A percentile compares a stretch with the other conserved stretches of the same genome.
Conservation (phyloP, 352 stramenopile genomes). For the Globisporangium orthogonon region DNA sequence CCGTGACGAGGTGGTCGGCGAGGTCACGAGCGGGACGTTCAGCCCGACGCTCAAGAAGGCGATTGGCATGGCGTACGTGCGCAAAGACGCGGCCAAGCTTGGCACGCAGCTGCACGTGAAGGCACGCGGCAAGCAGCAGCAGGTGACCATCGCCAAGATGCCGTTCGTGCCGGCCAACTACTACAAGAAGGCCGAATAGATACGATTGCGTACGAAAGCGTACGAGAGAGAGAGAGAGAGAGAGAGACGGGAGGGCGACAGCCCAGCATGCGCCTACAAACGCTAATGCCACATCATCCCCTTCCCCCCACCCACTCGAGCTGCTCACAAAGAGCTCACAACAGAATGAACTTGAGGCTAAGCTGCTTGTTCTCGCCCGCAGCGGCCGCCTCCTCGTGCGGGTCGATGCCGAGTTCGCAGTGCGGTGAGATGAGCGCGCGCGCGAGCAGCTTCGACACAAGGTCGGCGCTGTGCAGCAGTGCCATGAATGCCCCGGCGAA, state of each 20-base stretch:
- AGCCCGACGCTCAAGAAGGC: slow-evolving; percentile 94
- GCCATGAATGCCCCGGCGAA: slow-evolving; percentile 47
- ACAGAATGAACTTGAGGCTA: slow-evolving; percentile 65
- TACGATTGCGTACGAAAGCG: not conserved
- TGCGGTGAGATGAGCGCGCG: slow-evolving; percentile 48
- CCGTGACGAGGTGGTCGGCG: slow-evolving; percentile 79
- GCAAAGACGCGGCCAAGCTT: slow-evolving; percentile 86
- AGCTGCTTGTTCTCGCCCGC: slow-evolving; percentile 51
- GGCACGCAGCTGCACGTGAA: slow-evolving; percentile 93
- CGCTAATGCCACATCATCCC: too few relatives aligned
- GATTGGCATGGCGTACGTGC: slow-evolving; percentile 98
- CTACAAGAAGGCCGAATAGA: slow-evolving; percentile 86
- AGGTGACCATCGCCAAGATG: slow-evolving; percentile 95
- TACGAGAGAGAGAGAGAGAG: not conserved
- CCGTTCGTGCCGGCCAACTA: slow-evolving; percentile 96
- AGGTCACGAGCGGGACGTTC: slow-evolving; percentile 96
- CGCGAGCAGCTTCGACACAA: slow-evolving; percentile 29
- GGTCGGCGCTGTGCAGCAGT: slow-evolving; percentile 26
- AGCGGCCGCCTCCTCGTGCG: slow-evolving; percentile 30
- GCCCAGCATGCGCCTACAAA: not conserved
- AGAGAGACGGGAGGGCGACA: not conserved
- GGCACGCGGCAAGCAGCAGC: slow-evolving; percentile 94
- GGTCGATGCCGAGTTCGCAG: slow-evolving; percentile 51
- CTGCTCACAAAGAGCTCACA: slow-evolving; percentile 25
- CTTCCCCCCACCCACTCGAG: too few relatives aligned